Evolutionary conservation across 768 basidiomycete species (phyloP).

Genomic region (Naganishia antarctica): DNA sequence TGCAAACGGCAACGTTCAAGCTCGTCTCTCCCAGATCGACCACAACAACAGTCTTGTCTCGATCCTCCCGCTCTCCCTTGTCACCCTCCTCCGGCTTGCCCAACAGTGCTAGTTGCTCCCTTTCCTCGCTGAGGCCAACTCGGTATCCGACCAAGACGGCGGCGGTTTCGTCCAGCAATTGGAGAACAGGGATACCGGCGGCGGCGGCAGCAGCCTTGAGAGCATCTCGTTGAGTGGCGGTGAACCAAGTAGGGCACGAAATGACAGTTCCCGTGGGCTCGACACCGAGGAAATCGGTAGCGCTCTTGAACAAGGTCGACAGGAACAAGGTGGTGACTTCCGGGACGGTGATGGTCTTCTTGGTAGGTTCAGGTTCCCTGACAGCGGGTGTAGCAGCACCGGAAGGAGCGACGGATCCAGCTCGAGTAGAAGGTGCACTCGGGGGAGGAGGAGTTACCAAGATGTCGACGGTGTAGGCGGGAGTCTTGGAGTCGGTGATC

Average conservation of each 20-base stretch:
- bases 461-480: slow-evolving; percentile 78
- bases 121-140: slow-evolving; percentile 45
- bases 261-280: slow-evolving; percentile 75
- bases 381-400: slow-evolving; percentile 51
- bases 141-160: slow-evolving; percentile 60
- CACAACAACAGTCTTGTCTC: slow-evolving; percentile 49
- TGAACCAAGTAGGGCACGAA: slow-evolving; percentile 72
- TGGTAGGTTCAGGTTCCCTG: slow-evolving; percentile 56
- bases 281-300: slow-evolving; percentile 78
- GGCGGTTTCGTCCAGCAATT: slow-evolving; percentile 80
- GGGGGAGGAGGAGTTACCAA: slow-evolving; percentile 60
- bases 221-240: slow-evolving; percentile 62
- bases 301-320: slow-evolving; percentile 73
- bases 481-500: slow-evolving; percentile 58
- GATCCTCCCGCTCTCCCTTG: slow-evolving; percentile 46
- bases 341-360: slow-evolving; percentile 69
- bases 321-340: slow-evolving; percentile 85
- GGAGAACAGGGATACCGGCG: slow-evolving; percentile 76
- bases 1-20: slow-evolving; percentile 45
- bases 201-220: slow-evolving; percentile 68
- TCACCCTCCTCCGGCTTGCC: slow-evolving; percentile 47
- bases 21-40: slow-evolving; percentile 51
- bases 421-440: slow-evolving; percentile 52
- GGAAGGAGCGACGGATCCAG: slow-evolving; percentile 39
- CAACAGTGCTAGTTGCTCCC: slow-evolving; percentile 44